Percentiles rank a stretch among this genome's conserved stretches.
Conservation (phyloP, 2,329 filamentous ascomycete genomes). For the Magnaporthales sp. region DNA sequence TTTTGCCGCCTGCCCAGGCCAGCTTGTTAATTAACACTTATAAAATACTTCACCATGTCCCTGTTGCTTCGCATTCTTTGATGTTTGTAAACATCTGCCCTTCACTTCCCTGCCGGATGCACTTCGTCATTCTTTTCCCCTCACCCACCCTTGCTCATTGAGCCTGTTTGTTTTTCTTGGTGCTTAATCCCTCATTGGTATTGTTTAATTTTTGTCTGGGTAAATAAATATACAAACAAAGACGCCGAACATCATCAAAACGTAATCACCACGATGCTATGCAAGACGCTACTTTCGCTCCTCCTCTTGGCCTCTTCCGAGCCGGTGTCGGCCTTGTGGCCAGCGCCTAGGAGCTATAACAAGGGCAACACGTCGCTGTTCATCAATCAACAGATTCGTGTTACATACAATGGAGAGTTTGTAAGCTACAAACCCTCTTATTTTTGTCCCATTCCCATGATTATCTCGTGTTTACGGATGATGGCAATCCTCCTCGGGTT, state of each 20-base stretch:
- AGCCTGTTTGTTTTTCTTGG: background rate
- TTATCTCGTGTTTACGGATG: too few species aligned
- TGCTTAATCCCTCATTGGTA: background rate
- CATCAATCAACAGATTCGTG: conserved; percentile 39
- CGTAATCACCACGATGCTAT: conserved; percentile 15
- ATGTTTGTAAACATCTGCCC: background rate
- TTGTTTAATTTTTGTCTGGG: background rate
- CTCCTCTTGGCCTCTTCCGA: conserved; percentile 29
- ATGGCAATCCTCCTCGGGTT: conserved; percentile 25
- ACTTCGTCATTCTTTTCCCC: background rate
- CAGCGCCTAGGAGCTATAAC: conserved; percentile 39
- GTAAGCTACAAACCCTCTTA: conserved; percentile 30
- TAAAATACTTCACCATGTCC: background rate
- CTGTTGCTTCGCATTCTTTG: background rate
- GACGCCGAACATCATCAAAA: background rate
- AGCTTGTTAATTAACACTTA: background rate
- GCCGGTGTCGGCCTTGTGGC: conserved; percentile 47
- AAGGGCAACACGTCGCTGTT: conserved; percentile 44
- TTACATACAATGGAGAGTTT: conserved; percentile 50
- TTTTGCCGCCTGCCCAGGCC: background rate
- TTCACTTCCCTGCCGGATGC: background rate
- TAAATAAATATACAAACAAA: background rate
- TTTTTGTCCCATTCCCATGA: background rate
- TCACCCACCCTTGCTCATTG: background rate
- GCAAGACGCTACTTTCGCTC: conserved; percentile 22